Conservation (phyloP, 441 rosid species). For the Croton setiger region DNA sequence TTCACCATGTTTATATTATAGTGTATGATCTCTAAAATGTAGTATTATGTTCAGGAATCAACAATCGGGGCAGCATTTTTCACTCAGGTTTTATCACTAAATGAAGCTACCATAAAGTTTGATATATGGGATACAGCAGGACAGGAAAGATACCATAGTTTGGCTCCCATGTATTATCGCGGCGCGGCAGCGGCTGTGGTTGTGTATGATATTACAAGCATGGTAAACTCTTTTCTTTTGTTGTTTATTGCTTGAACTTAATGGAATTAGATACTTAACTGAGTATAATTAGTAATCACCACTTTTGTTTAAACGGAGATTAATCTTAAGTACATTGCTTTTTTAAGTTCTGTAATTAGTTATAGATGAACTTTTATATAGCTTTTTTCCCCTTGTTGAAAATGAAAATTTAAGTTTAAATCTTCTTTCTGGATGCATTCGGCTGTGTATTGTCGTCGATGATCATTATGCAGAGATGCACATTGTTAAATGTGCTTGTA, state of each 20-base stretch:
- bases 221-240: conserved; percentile 34
- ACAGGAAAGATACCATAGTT: conserved; percentile 78
- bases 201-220: conserved; percentile 70
- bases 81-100: conserved; percentile 66
- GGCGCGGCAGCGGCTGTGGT: conserved; percentile 87
- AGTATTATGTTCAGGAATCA: conserved; percentile 47
- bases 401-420: not conserved
- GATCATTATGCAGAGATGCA: not conserved
- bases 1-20: not conserved
- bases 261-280: not conserved
- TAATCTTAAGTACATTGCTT: not conserved
- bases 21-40: conserved; percentile 18
- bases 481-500: not conserved
- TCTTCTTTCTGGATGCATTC: not conserved
- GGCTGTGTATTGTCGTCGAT: not conserved
- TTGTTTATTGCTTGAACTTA: not conserved
- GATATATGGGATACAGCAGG: conserved; percentile 91
- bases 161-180: conserved; percentile 87
- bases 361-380: not conserved
- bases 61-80: conserved; percentile 85
- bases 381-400: not conserved
- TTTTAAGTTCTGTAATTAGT: not conserved
- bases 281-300: too few species aligned
- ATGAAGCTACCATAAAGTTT: conserved; percentile 64
- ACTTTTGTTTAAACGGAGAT: not conserved